Evolutionary conservation across 129 eudicot genomes (phyloP), one percentile per base, ranked within the genome.

Genomic region (Flaveria brownii): DNA sequence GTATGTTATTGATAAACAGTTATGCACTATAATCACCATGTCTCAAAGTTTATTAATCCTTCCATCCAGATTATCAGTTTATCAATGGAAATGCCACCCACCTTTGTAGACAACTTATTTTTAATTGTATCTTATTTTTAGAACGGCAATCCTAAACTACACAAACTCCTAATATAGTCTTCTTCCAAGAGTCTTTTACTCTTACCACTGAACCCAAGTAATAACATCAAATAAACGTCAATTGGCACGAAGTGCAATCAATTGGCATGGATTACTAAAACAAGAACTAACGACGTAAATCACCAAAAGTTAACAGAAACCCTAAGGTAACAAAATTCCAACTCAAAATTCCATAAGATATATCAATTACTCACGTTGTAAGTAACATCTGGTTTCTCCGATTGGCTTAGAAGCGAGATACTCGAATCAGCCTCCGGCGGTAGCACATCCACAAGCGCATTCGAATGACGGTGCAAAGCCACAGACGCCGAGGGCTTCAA

Each of bases 341-440:
- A 7, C 28, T 49, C 50, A 72, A 72, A 55, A 54, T n/a, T 55
- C 39, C 8, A 52, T 54, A 2, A 8, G 42, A 41, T 0, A 52
- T 20, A 70, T 5, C 47, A 43, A 45, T 18, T 7, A 84, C 90
- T 84, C 62, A 91, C 97, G 68, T 69, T 85, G 15, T 92, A 92
- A 25, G 92, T 71, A 16, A 92, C 96, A 59, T 89, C 97, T n/a
- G 97, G 97, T 81, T 84, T 92, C 91, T 92, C 97, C 11, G 92
- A 85, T 47, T 89, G 96, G 68, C 96, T 89, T 9, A 92, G 83
- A 9, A 92, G 83, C 46, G 97, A 89, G 7, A 92, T 89, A 78
- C 97, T 92, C 3, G 97, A 89, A 76, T 92, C 97, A 5, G 96
- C 96, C 77, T 92, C 96, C 2, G 97, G 97, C 9, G 97, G 97